Conservation (phyloP, 2,329 filamentous ascomycete genomes). For the Trichophyton schoenleinii region DNA sequence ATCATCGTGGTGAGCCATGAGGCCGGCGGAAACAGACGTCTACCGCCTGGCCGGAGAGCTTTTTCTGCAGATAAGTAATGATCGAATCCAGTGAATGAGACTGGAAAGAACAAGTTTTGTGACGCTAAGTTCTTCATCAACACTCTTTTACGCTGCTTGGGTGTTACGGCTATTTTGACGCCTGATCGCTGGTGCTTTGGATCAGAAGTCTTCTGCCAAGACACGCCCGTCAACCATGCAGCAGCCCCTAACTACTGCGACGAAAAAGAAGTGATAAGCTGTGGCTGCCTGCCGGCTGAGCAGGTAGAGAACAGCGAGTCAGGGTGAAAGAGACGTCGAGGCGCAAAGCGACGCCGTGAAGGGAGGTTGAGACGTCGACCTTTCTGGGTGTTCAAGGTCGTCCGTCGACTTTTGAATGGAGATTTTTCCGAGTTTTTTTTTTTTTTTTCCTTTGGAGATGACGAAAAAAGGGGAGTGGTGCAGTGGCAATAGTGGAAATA, state of each 20-base stretch:
- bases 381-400: background rate
- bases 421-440: background rate
- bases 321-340: background rate
- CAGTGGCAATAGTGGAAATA: constrained; percentile 3
- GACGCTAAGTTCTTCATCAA: background rate
- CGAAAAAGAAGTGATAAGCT: background rate
- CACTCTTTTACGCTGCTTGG: background rate
- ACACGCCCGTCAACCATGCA: background rate
- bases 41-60: background rate
- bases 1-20: constrained; percentile 33
- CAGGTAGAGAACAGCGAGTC: background rate
- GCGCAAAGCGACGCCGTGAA: background rate
- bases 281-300: background rate
- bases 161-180: background rate
- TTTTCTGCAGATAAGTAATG: background rate
- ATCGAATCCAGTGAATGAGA: background rate
- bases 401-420: background rate
- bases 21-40: constrained; percentile 11
- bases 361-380: background rate
- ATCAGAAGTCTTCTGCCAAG: constrained; percentile 2
- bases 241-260: background rate
- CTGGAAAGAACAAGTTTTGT: background rate
- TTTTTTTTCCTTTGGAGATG: background rate
- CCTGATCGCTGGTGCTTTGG: background rate
- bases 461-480: background rate